Conservation (phyloP, 345 rosid species). For the Lumnitzera littorea region DNA sequence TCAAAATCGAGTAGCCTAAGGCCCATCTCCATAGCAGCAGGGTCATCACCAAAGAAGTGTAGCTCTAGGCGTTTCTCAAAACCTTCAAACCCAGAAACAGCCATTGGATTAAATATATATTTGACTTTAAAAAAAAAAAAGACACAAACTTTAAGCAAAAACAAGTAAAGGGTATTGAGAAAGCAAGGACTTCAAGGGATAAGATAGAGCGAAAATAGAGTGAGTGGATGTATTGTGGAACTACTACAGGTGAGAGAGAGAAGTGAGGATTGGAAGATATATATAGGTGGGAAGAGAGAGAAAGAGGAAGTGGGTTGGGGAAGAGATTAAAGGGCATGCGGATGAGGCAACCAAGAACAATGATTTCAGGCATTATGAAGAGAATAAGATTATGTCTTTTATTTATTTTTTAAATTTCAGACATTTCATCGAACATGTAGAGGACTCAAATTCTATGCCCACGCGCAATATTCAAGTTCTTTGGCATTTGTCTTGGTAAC, state of each 20-base stretch:
- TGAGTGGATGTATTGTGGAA: conserved; percentile 5
- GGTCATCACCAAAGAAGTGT: conserved; percentile 53
- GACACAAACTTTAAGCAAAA: not conserved
- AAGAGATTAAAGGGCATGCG: conserved; percentile 68
- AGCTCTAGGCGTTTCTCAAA: conserved; percentile 97
- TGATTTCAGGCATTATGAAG: conserved; percentile 92
- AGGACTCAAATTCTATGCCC: conserved; percentile 33
- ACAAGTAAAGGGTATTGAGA: not conserved
- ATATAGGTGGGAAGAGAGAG: conserved; percentile 26
- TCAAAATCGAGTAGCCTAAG: conserved; percentile 70
- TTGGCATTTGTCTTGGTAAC: too few relatives aligned
- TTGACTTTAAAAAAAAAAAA: too few relatives aligned
- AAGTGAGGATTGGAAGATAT: conserved; percentile 7
- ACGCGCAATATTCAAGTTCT: conserved; percentile 26
- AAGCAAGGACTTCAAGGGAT: not conserved
- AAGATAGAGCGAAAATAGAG: conserved; percentile 2
- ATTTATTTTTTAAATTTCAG: not conserved
- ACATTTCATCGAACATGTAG: conserved; percentile 14
- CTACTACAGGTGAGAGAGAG: conserved; percentile 13
- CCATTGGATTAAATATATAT: conserved; percentile 31
- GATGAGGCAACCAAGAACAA: conserved; percentile 96
- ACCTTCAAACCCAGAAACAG: conserved; percentile 95
- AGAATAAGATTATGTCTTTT: conserved; percentile 50
- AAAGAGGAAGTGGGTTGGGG: conserved; percentile 22
- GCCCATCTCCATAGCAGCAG: conserved; percentile 31